Evolutionary conservation across 2,329 filamentous ascomycete species (phyloP), one percentile per base, ranked within the genome.

Genomic region (Neopestalotiopsis sp.): DNA sequence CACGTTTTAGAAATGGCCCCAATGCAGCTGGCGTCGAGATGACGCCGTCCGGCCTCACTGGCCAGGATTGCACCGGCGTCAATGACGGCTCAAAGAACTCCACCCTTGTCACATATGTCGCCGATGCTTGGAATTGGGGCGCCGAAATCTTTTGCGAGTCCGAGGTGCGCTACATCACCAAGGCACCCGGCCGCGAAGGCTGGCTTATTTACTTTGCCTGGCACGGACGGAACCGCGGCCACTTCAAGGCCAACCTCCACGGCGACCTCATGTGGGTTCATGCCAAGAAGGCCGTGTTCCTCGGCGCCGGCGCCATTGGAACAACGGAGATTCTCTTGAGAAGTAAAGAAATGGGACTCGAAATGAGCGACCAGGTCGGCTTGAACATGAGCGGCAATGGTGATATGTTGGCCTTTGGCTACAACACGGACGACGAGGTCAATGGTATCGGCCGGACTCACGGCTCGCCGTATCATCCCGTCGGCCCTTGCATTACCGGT

Each of bases 41-140:
- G 90, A 81, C 83, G 24, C 83, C 85, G 0, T 91, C 88, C 0
- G 84, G 85, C 0, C 79, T 90, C 28, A 88, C 88, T 0, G 90
- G 90, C 1, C 88, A 90, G 76, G 90, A 92, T 72, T 79, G 78
- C 52, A 91, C 89, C 0, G 90, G 90, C 1, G 72, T 91, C 69
- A 92, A 92, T 72, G 90, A 92, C 75, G 89, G 89, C 1, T 91
- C 88, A 38, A 92, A 92, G 78, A 91, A 85, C 20, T 90, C 87
- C 12, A 91, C 88, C 0, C 81, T 90, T 1, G 88, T 91, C 49
- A 92, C 90, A 0, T 92, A 92, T 73, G 80, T 92, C 7, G 84
- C 88, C 7, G 90, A 92, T 76, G 90, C 91, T 1, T 92, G 90
- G 90, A 91, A 91, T 73, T 91, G 89, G 89, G 91, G 90, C 9